A percentile compares a stretch with the other conserved stretches of the same genome.
phyloP scores from a whole-genome alignment of 2,329 filamentous ascomycete species.

The Colletotrichum viniferum region DNA sequence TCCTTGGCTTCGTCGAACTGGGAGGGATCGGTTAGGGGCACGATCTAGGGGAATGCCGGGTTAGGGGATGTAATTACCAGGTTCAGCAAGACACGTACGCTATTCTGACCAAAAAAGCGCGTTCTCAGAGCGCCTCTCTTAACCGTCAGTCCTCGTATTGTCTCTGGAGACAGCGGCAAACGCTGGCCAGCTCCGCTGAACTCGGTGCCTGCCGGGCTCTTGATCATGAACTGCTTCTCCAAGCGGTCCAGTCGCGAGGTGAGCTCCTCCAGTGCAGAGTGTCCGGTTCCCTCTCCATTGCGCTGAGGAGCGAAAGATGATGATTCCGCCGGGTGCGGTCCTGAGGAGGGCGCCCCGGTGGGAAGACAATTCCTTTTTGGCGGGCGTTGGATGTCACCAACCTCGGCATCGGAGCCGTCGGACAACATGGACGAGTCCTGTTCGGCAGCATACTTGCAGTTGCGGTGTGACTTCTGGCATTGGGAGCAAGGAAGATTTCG shows the following conservation, averaged over 20 bases:
- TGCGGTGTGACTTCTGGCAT: conserved; percentile 60
- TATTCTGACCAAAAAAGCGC: conserved; percentile 58
- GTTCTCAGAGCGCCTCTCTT: conserved; percentile 52
- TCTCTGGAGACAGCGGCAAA: conserved; percentile 39
- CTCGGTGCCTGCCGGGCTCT: conserved; percentile 43
- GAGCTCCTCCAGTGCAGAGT: conserved; percentile 51
- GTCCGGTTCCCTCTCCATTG: conserved; percentile 33
- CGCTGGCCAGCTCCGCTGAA: conserved; percentile 36
- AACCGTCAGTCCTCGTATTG: conserved; percentile 54
- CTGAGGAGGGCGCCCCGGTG: background rate
- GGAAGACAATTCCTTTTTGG: conserved; percentile 41
- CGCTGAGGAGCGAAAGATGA: conserved; percentile 14
- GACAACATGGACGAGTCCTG: conserved; percentile 52
- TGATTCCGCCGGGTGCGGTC: background rate
- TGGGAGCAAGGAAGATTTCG: conserved; percentile 61
- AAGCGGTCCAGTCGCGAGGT: conserved; percentile 55
- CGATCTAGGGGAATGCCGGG: background rate
- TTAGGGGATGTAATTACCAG: conserved; percentile 42
- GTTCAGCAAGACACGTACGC: conserved; percentile 57
- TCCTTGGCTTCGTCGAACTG: conserved; percentile 60
- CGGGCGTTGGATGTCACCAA: conserved; percentile 36
- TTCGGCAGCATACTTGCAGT: conserved; percentile 57
- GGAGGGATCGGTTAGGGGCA: conserved; percentile 16
- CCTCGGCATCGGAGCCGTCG: conserved; percentile 51
- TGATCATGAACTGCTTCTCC: conserved; percentile 53